Conservation (phyloP, 2,329 filamentous ascomycete genomes). For the Capronia epimyces region DNA sequence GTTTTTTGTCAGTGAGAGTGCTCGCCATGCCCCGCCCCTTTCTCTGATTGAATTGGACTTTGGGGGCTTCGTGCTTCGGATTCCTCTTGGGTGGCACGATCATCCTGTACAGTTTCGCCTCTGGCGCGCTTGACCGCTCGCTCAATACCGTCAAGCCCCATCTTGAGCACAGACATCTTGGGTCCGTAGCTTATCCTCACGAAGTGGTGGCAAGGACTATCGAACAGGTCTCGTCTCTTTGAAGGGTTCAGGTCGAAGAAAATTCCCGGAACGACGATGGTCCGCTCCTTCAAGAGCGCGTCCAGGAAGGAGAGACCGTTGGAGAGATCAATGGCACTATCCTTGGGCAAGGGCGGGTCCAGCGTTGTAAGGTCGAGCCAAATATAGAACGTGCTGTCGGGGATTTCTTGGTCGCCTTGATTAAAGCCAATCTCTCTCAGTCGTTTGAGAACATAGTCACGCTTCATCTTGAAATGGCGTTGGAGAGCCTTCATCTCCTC, state of each 20-base stretch:
- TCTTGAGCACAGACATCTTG: slow-evolving; percentile 69
- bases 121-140: slow-evolving; percentile 57
- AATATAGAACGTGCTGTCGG: slow-evolving; percentile 91
- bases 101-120: slow-evolving; percentile 29
- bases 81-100: slow-evolving; percentile 22
- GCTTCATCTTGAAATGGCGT: slow-evolving; percentile 83
- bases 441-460: slow-evolving; percentile 79
- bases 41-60: slow-evolving; percentile 12
- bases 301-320: slow-evolving; percentile 97
- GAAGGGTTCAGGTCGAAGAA: slow-evolving; percentile 96
- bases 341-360: slow-evolving; percentile 50
- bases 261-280: slow-evolving; percentile 93
- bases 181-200: slow-evolving; percentile 76
- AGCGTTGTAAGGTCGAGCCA: slow-evolving; percentile 59
- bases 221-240: slow-evolving; percentile 82
- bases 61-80: slow-evolving; percentile 8
- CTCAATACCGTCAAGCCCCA: slow-evolving; percentile 79
- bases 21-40: slow-evolving; percentile 9
- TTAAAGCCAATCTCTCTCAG: slow-evolving; percentile 79
- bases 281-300: slow-evolving; percentile 85
- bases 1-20: slow-evolving; percentile 2
- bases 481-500: slow-evolving; percentile 87
- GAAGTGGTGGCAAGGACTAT: slow-evolving; percentile 90
- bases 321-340: slow-evolving; percentile 63
- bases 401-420: slow-evolving; percentile 64